Evolutionary conservation across 2,329 filamentous ascomycete species (phyloP), one percentile per base, ranked within the genome.

Genomic region (Alternaria angustiovoidea): DNA sequence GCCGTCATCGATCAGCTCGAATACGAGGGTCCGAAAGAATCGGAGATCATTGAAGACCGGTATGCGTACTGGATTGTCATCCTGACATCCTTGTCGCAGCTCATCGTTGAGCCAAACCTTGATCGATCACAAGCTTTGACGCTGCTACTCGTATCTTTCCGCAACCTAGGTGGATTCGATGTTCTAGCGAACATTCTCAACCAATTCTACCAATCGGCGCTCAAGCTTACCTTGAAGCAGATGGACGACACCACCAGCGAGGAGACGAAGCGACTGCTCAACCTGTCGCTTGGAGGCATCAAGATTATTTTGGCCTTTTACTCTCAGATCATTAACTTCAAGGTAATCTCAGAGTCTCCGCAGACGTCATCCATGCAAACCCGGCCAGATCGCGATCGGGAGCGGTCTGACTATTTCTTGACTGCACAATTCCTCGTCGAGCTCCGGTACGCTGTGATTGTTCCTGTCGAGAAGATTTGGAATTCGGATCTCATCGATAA

Each of bases 281-380:
- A 79, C 44, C 81, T 86, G 49, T 85, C 85, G 18, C 85, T 86
- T 63, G 86, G 85, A 26, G 86, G 86, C 44, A 87, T 96, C 66
- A 93, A 92, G 75, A 92, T 94, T 68, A 93, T 98, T 32, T 84
- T 99, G 28, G 89, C 91, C 30, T 86, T 98, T 54, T 97, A 95
- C 75, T 82, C 87, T 3, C 85, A 92, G 61, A 84, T 97, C 30
- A 89, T 90, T 53, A 91, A 89, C 61, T 87, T 89, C 9, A 96
- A 95, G 78, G 87, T 89, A 65, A 87, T 98, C 53, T 85, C 85
- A n/a, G 94, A 98, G 36, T 90, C 94, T 1, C 81, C 85, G 32
- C 88, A 89, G 70, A 88, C 88, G 9, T 80, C 82, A 44, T 79
- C 82, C 26, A 82, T 88, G 75, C 81, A 81, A 59, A 81, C 81